These are phyloP conservation scores for Fusarium sp. DNA, from an alignment of 2,329 filamentous ascomycete genomes.

Conservation along the genomic window DNA sequence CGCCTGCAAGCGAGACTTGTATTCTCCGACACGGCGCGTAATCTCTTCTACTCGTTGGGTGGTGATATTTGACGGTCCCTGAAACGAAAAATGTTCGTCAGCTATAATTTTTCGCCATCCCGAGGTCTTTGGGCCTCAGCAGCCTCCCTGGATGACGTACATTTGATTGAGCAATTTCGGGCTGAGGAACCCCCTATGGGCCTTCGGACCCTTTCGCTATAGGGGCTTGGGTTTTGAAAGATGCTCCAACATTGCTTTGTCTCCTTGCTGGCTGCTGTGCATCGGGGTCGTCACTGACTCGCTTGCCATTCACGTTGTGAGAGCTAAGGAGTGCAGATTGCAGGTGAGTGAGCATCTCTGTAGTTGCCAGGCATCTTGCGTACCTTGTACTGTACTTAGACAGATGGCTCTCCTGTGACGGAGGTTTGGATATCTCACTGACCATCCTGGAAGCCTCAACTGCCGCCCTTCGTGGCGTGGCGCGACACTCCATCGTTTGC, in stretches of 20 bases:
- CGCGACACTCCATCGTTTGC: too few relatives aligned
- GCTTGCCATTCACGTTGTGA: not conserved
- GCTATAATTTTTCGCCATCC: not conserved
- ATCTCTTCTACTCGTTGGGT: too few relatives aligned
- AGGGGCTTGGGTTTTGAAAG: not conserved
- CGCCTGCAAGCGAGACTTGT: not conserved
- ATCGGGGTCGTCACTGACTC: not conserved
- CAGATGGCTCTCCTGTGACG: too few relatives aligned
- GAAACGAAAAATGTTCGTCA: not conserved
- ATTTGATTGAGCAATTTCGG: not conserved
- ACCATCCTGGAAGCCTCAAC: too few relatives aligned
- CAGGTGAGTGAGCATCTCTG: not conserved
- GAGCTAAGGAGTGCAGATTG: not conserved
- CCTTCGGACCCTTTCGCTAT: too few relatives aligned
- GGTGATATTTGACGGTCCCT: too few relatives aligned
- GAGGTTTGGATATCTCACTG: too few relatives aligned
- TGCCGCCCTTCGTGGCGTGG: too few relatives aligned
- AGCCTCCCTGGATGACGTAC: not conserved
- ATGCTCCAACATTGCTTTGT: not conserved
- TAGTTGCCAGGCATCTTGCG: too few relatives aligned
- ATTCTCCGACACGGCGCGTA: not conserved
- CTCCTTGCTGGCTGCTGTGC: not conserved
- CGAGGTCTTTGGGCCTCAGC: not conserved
- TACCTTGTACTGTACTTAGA: too few relatives aligned
- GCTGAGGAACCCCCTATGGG: accelerated